Base-by-base conservation (phyloP, 495 filamentous ascomycete species). In the Friedmanniomyces simplex region DNA sequence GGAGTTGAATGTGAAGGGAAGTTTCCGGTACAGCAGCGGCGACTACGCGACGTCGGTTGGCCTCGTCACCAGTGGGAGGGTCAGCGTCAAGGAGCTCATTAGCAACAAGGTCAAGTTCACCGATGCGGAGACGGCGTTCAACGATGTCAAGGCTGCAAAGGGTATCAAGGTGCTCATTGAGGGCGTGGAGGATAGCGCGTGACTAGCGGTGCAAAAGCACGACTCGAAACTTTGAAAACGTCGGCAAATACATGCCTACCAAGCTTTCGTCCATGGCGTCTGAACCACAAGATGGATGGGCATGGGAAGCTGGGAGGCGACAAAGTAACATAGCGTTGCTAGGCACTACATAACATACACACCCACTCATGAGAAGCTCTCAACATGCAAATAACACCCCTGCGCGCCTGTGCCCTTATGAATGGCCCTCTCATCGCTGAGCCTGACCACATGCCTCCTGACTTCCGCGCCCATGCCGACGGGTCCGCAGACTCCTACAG, bases 391-490 rank as follows among this genome's bases (percentile, higher is more conserved):
- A 61, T 79, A 80, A 11, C 83, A 72, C 0, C 89, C 90, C 67
- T 91, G 87, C 12, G 89, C 90, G 0, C 87, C 89, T 0, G 85
- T 91, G 10, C 90, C 90, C 66, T 95, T 95, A 63, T 94, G 88
- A 28, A 94, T 85, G 0, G 87, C 90, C 53, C 90, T 74, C 67
- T 95, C 89, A 71, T 95, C 87, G 59, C 86, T 87, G 46, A 93
- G 64, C 18, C 70, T 74, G 0, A 84, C 86, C 1, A 88, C 83
- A 43, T 74, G 80, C 30, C 78, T 80, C 37, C 88, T 75, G 1
- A 86, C 80, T 51, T 76, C 75, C 22, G 81, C 75, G 5, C 81
- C 78, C 51, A 95, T 63, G 1, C 82, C 82, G 28, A 70, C 71
- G 6, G 86, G 86, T 25, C 89, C 89, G 62, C 90, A 94, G 0